phyloP scores from a whole-genome alignment of 106 monocot species.

The Iris macrosiphon region DNA sequence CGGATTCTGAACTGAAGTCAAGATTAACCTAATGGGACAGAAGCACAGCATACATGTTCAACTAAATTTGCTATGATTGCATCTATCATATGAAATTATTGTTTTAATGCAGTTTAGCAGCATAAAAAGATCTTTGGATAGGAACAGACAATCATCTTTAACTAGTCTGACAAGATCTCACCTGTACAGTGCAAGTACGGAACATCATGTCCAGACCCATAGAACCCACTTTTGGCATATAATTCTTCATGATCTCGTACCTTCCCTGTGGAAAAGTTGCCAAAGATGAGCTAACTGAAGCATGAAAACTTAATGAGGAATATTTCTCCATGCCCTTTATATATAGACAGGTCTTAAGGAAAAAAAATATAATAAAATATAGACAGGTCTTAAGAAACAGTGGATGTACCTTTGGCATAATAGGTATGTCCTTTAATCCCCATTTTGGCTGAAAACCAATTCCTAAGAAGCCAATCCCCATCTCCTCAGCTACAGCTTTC shows the following conservation, averaged over 20 bases:
- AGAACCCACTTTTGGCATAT: slow-evolving; percentile 96
- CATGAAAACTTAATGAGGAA: not conserved
- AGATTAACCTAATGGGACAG: slow-evolving; percentile 66
- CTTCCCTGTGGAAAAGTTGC: slow-evolving; percentile 52
- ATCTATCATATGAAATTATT: no score
- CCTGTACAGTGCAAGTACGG: slow-evolving; percentile 94
- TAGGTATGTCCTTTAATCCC: slow-evolving; percentile 66
- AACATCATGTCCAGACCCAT: slow-evolving; percentile 96
- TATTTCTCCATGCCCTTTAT: no score
- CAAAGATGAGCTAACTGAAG: no score
- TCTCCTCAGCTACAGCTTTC: slow-evolving; percentile 87
- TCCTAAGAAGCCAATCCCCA: slow-evolving; percentile 91
- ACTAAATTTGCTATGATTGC: no score
- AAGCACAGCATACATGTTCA: no score
- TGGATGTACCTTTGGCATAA: slow-evolving; percentile 81
- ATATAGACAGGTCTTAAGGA: not conserved
- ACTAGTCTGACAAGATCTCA: slow-evolving; percentile 5
- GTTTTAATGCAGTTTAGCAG: no score
- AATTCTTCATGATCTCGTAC: slow-evolving; percentile 88
- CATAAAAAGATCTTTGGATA: no score
- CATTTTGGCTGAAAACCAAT: slow-evolving; percentile 97
- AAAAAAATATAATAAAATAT: not conserved
- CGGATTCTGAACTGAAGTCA: slow-evolving; percentile 87
- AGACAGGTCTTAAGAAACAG: no score
- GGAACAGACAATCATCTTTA: no score